A percentile compares a stretch with the other conserved stretches of the same genome.
phyloP scores from a whole-genome alignment of 202 grass and related monocot species.

The Elaeis oleifera region DNA sequence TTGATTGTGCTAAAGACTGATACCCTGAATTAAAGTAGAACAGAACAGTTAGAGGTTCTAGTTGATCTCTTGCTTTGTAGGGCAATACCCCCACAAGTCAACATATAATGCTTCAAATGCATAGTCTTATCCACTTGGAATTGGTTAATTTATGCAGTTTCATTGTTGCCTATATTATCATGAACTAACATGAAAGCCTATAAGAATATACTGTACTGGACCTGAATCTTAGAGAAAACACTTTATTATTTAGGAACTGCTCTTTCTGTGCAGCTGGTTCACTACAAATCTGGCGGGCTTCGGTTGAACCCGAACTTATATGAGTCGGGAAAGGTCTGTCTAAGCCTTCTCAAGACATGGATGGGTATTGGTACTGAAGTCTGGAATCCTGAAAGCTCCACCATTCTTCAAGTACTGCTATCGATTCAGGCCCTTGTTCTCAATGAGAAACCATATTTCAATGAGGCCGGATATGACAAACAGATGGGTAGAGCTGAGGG shows the following conservation, averaged over 20 bases:
- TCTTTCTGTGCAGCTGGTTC: constrained; percentile 48
- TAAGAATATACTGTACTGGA: not conserved
- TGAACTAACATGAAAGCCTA: too few species aligned
- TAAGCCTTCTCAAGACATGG: constrained; percentile 97
- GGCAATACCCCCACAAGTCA: too few species aligned
- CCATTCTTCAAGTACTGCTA: constrained; percentile 78
- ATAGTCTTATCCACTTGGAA: too few species aligned
- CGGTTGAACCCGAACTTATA: constrained; percentile 91
- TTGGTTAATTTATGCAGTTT: too few species aligned
- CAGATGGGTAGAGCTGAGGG: constrained; percentile 82
- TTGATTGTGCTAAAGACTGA: too few species aligned
- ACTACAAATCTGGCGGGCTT: constrained; percentile 86
- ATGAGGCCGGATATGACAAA: constrained; percentile 91
- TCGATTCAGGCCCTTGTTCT: constrained; percentile 98
- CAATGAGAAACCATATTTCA: constrained; percentile 97
- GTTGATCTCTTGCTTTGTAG: too few species aligned
- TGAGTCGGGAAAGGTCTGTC: constrained; percentile 92
- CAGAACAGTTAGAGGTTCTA: too few species aligned
- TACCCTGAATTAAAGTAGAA: too few species aligned
- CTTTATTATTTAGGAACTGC: not conserved
- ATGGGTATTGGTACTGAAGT: constrained; percentile 71
- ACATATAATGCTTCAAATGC: too few species aligned
- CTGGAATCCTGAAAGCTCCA: constrained; percentile 76
- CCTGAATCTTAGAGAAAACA: not conserved
- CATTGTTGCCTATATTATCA: too few species aligned